phyloP scores from a whole-genome alignment of 257 asterid genomes.

The Marsdenia floribunda region DNA sequence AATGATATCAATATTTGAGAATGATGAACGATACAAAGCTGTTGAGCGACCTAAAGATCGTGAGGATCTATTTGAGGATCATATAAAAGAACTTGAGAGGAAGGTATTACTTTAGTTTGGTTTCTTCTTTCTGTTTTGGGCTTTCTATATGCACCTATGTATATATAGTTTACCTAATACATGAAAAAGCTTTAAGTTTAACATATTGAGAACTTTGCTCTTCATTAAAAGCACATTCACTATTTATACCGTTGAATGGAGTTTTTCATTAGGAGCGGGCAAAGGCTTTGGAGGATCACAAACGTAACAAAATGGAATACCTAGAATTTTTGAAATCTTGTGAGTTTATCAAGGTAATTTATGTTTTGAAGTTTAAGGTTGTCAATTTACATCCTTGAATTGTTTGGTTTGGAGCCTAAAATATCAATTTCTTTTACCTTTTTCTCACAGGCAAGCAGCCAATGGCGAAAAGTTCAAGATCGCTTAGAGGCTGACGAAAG shows the following conservation, averaged over 20 bases:
- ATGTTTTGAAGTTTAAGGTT: slow-evolving; percentile 7
- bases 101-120: slow-evolving; percentile 41
- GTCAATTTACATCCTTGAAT: slow-evolving; percentile 13
- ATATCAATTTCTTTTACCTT: slow-evolving; percentile 11
- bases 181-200: not conserved
- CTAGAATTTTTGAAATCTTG: slow-evolving; percentile 74
- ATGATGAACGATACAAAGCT: slow-evolving; percentile 80
- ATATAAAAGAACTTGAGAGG: slow-evolving; percentile 63
- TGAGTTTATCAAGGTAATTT: slow-evolving; percentile 72
- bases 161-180: not conserved
- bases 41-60: slow-evolving; percentile 78
- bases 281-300: slow-evolving; percentile 82
- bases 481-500: slow-evolving; percentile 92
- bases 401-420: slow-evolving; percentile 6
- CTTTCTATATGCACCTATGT: not conserved
- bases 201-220: not conserved
- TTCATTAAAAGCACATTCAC: slow-evolving; percentile 6
- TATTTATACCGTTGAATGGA: slow-evolving; percentile 17
- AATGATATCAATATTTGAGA: slow-evolving; percentile 61
- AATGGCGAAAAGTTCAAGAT: slow-evolving; percentile 93
- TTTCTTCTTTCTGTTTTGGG: slow-evolving; percentile 7
- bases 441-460: slow-evolving; percentile 74
- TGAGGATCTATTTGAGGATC: slow-evolving; percentile 77
- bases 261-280: slow-evolving; percentile 60
- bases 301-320: slow-evolving; percentile 61